phyloP scores from a whole-genome alignment of 768 basidiomycete genomes.

The Clavaria fumosa region DNA sequence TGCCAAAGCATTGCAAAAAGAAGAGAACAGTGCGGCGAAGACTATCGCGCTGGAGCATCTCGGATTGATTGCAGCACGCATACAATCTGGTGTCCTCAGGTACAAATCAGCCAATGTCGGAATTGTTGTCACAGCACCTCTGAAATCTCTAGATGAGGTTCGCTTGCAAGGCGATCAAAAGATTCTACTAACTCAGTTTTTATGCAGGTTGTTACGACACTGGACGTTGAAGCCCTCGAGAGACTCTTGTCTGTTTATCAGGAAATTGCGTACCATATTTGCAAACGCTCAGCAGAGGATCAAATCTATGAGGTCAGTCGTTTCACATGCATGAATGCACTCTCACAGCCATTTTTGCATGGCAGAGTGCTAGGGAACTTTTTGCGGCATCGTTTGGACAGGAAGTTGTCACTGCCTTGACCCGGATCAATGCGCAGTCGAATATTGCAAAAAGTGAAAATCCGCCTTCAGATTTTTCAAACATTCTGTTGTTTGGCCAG shows the following conservation, averaged over 20 bases:
- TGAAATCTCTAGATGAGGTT: conserved; percentile 65
- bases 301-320: conserved; percentile 59
- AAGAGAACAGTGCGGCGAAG: conserved; percentile 76
- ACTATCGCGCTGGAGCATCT: conserved; percentile 86
- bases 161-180: background rate
- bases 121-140: conserved; percentile 21
- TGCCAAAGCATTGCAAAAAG: conserved; percentile 44
- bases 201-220: conserved; percentile 35
- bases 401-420: conserved; percentile 61
- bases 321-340: too few species aligned
- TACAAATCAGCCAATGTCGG: conserved; percentile 21
- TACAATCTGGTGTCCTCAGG: conserved; percentile 44
- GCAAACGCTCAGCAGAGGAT: conserved; percentile 59
- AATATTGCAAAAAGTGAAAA: conserved; percentile 28
- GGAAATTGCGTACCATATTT: conserved; percentile 50
- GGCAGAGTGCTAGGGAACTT: conserved; percentile 71
- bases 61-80: conserved; percentile 77
- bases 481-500: conserved; percentile 33
- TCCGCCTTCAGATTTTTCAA: conserved; percentile 21
- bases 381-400: conserved; percentile 68
- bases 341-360: too few species aligned
- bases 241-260: conserved; percentile 46
- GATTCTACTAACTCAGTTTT: background rate
- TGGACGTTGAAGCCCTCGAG: conserved; percentile 37
- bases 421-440: conserved; percentile 31